Evolutionary conservation across 2,329 filamentous ascomycete species (phyloP).

Genomic region (Pseudopyrenochaeta lycopersici): DNA sequence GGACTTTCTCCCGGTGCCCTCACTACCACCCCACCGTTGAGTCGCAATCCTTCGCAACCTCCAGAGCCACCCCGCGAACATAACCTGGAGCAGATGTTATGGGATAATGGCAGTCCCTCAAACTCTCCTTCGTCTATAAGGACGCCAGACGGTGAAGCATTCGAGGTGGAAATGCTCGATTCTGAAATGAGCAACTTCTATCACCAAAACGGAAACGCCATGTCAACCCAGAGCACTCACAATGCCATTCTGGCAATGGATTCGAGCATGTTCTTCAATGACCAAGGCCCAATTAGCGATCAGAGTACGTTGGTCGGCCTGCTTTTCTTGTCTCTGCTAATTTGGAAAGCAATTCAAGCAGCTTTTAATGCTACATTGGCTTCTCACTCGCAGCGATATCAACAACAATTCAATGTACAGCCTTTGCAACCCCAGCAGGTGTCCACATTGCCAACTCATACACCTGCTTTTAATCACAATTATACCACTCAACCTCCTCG

Average conservation of each 20-base stretch:
- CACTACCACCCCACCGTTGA: constrained; percentile 42
- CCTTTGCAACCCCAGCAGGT: constrained; percentile 24
- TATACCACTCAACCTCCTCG: constrained; percentile 35
- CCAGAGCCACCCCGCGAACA: constrained; percentile 39
- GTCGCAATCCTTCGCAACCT: constrained; percentile 42
- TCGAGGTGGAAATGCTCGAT: constrained; percentile 45
- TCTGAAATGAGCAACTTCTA: constrained; percentile 41
- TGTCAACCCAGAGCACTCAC: constrained; percentile 37
- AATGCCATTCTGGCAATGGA: constrained; percentile 32
- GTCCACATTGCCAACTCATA: constrained; percentile 25
- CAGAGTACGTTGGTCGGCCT: constrained; percentile 26
- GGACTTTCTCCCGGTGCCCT: constrained; percentile 45
- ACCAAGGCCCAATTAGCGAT: constrained; percentile 29
- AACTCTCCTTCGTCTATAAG: constrained; percentile 46
- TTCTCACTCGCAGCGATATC: constrained; percentile 29
- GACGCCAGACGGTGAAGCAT: constrained; percentile 45
- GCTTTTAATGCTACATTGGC: constrained; percentile 32
- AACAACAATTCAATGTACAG: constrained; percentile 28
- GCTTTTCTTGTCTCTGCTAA: constrained; percentile 16
- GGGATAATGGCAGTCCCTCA: constrained; percentile 45
- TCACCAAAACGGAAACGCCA: constrained; percentile 30
- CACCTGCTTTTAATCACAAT: constrained; percentile 25
- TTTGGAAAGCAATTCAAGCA: constrained; percentile 33
- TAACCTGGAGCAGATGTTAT: constrained; percentile 39
- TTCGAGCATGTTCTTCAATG: constrained; percentile 28